Percentiles rank a stretch among this genome's conserved stretches.
phyloP scores from a whole-genome alignment of 2,329 filamentous ascomycete species.

The Pestalotiopsis fici region DNA sequence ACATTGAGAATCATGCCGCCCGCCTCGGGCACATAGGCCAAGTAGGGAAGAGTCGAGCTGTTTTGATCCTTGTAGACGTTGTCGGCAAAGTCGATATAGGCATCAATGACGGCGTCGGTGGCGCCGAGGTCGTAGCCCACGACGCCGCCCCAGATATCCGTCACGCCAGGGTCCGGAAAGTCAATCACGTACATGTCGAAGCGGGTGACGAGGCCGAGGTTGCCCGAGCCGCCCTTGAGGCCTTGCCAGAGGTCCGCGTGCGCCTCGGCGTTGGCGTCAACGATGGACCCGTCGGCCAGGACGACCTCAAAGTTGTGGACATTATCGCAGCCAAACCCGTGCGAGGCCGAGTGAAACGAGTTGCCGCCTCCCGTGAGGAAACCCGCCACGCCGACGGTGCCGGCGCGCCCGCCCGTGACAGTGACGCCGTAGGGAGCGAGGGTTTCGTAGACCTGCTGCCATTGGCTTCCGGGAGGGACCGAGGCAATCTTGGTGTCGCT shows the following conservation, averaged over 20 bases:
- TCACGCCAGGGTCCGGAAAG: neutral
- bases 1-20: neutral
- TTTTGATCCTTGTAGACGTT: slow-evolving; percentile 6
- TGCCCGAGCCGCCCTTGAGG: slow-evolving; percentile 45
- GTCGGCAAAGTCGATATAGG: slow-evolving; percentile 14
- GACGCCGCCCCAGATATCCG: slow-evolving; percentile 18
- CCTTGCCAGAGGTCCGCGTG: slow-evolving; percentile 42
- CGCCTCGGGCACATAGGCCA: neutral
- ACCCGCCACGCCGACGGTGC: slow-evolving; percentile 25
- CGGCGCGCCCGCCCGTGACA: slow-evolving; percentile 22
- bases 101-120: slow-evolving; percentile 12
- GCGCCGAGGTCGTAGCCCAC: slow-evolving; percentile 8
- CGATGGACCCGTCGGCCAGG: slow-evolving; percentile 35
- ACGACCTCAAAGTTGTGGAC: slow-evolving; percentile 44
- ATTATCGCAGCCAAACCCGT: slow-evolving; percentile 46
- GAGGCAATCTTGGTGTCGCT: slow-evolving; percentile 25
- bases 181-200: slow-evolving; percentile 24
- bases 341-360: slow-evolving; percentile 19
- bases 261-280: slow-evolving; percentile 36
- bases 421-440: slow-evolving; percentile 19
- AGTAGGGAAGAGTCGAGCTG: neutral
- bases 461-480: slow-evolving; percentile 28
- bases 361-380: slow-evolving; percentile 26
- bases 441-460: slow-evolving; percentile 20
- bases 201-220: slow-evolving; percentile 39